Conservation (phyloP, 352 stramenopile species). For the Phytophthora colocasiae region DNA sequence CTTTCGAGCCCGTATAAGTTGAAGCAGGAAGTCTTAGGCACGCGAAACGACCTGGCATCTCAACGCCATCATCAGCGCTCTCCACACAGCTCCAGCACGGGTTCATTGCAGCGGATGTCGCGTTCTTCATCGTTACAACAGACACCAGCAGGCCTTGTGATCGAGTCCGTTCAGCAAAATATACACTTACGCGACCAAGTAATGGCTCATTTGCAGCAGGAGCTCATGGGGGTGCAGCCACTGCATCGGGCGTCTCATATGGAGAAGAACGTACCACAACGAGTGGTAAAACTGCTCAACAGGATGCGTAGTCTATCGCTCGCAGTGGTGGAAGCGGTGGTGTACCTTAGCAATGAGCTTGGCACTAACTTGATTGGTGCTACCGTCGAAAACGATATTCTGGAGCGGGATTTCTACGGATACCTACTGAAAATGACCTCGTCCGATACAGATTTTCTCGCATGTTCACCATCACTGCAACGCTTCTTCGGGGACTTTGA, state of each 20-base stretch:
- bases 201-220: constrained; percentile 50
- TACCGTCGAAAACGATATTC: constrained; percentile 29
- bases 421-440: constrained; percentile 57
- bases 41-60: constrained; percentile 19
- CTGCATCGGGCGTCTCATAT: constrained; percentile 32
- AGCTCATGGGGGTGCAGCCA: constrained; percentile 31
- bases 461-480: constrained; percentile 40
- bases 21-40: constrained; percentile 67
- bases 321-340: constrained; percentile 67
- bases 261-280: constrained; percentile 37
- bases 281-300: constrained; percentile 64
- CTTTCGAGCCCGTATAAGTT: constrained; percentile 69
- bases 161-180: constrained; percentile 60
- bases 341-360: constrained; percentile 59
- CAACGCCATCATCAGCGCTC: constrained; percentile 9
- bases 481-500: constrained; percentile 55
- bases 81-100: not conserved
- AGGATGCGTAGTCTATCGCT: constrained; percentile 65
- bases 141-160: constrained; percentile 46
- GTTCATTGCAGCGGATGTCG: constrained; percentile 1
- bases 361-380: not conserved
- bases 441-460: constrained; percentile 59
- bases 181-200: constrained; percentile 52
- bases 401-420: constrained; percentile 54
- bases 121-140: constrained; percentile 11